phyloP scores from a whole-genome alignment of 2,329 filamentous ascomycete genomes.

The Phialocephala subalpina region DNA sequence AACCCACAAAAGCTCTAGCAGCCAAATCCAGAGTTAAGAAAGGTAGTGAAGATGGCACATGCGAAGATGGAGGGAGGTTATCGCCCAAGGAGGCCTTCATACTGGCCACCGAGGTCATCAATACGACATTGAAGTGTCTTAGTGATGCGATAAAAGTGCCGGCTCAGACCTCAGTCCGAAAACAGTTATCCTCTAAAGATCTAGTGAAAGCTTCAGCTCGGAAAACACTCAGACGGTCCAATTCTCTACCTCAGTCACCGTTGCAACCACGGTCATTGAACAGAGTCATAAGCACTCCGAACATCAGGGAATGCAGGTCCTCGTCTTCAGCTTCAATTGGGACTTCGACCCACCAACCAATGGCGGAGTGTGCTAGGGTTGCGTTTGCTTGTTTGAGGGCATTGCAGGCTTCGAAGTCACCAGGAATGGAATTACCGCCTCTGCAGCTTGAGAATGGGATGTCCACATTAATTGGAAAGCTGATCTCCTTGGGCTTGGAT shows the following conservation, averaged over 20 bases:
- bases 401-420: constrained; percentile 58
- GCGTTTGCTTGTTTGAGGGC: constrained; percentile 72
- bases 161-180: constrained; percentile 26
- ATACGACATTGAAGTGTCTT: constrained; percentile 72
- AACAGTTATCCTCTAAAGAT: constrained; percentile 44
- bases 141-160: constrained; percentile 68
- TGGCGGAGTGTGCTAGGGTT: constrained; percentile 69
- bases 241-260: constrained; percentile 65
- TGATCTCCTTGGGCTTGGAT: constrained; percentile 70
- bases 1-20: constrained; percentile 36
- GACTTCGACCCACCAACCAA: constrained; percentile 45
- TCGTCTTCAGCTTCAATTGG: constrained; percentile 46
- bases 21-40: constrained; percentile 34
- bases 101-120: constrained; percentile 78
- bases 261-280: constrained; percentile 69
- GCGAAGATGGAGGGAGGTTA: constrained; percentile 48
- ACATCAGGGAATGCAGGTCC: constrained; percentile 51
- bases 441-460: constrained; percentile 79
- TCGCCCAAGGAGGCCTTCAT: constrained; percentile 67
- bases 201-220: constrained; percentile 47
- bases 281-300: constrained; percentile 65
- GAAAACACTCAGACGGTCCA: constrained; percentile 60
- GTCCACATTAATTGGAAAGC: constrained; percentile 71
- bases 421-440: constrained; percentile 62
- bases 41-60: constrained; percentile 45